These are phyloP conservation scores for Cladobotryum mycophilum DNA, from an alignment of 2,329 filamentous ascomycete species.

Conservation along the genomic window DNA sequence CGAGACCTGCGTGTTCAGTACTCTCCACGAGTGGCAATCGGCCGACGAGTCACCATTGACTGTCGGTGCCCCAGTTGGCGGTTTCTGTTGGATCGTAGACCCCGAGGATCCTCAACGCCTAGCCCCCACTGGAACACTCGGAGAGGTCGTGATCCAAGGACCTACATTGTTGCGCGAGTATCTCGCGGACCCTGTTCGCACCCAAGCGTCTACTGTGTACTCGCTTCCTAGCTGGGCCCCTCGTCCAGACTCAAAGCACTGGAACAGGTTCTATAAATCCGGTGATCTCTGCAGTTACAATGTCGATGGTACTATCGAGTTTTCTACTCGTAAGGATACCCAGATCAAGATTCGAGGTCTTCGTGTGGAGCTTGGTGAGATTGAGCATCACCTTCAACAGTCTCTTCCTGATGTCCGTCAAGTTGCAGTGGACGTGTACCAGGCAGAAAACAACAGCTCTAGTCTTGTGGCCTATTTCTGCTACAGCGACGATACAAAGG, in stretches of 20 bases:
- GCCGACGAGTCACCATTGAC: neutral
- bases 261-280: neutral
- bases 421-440: constrained; percentile 4
- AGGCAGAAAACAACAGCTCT: neutral
- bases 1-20: neutral
- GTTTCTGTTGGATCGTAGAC: constrained; percentile 9
- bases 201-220: neutral
- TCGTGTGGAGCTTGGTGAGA: constrained; percentile 7
- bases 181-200: neutral
- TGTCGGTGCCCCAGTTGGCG: neutral
- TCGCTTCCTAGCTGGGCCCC: constrained; percentile 2
- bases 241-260: neutral
- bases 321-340: constrained; percentile 1
- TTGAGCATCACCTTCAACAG: constrained; percentile 4
- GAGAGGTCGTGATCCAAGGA: constrained; percentile 7
- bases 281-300: constrained; percentile 9
- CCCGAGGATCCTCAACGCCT: neutral
- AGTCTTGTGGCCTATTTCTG: constrained; percentile 1
- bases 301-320: constrained; percentile 2
- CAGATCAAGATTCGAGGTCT: constrained; percentile 8
- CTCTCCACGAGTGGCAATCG: neutral
- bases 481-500: neutral
- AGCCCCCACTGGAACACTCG: constrained; percentile 1
- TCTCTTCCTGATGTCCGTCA: neutral
- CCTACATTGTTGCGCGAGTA: constrained; percentile 1